Conservation (phyloP, 768 basidiomycete species). For the Sporobolomyces phaffii region DNA sequence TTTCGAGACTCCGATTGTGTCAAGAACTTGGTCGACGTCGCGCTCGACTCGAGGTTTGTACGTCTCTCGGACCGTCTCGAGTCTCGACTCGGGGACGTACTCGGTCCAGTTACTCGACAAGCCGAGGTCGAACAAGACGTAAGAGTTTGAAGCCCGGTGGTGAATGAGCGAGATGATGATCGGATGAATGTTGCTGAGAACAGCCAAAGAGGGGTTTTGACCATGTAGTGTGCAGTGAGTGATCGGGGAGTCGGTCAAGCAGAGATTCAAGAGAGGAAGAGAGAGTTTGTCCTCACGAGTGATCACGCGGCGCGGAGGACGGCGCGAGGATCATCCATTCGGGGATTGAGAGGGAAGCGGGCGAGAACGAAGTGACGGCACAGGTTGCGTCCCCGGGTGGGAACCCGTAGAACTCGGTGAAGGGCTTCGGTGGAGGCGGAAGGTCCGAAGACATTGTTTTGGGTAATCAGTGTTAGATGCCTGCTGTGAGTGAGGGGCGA, state of each 20-base stretch:
- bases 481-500: too few species aligned
- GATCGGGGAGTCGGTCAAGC: too few species aligned
- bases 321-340: background rate
- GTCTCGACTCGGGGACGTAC: background rate
- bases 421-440: background rate
- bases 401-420: conserved; percentile 5
- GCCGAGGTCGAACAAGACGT: conserved; percentile 26
- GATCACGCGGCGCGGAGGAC: background rate
- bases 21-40: conserved; percentile 14
- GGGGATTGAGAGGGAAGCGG: background rate
- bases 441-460: background rate
- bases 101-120: background rate
- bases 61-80: background rate
- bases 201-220: background rate
- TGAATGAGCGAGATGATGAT: conserved; percentile 18
- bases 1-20: background rate
- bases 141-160: conserved; percentile 10
- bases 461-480: too few species aligned
- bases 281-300: background rate
- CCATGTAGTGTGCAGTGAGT: too few species aligned
- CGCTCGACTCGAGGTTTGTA: background rate
- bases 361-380: conserved; percentile 9
- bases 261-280: background rate
- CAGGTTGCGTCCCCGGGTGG: conserved; percentile 7
- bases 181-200: conserved; percentile 4